Evolutionary conservation across 2,329 filamentous ascomycete species (phyloP), one percentile per base, ranked within the genome.

Genomic region (Fusarium miscanthi): DNA sequence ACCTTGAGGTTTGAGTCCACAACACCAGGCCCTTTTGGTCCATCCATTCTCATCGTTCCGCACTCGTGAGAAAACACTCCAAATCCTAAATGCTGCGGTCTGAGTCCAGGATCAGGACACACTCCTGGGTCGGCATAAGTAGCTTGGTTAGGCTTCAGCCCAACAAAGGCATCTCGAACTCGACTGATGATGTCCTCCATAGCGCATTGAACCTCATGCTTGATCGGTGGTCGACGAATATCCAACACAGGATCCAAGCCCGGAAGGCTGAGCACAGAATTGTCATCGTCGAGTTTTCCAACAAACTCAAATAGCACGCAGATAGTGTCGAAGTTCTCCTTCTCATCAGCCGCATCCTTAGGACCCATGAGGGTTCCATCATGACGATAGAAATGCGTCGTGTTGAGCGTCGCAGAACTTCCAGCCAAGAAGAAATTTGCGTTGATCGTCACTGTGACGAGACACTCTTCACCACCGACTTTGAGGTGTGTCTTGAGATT

Each of bases 1-100:
- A 74, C 66, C 42, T 69, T 63, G 4, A 74, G 46, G 7, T 74
- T 25, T 0, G 45, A 27, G 16, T 74, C 67, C 0, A 74, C 71
- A 0, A 73, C 70, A 0, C 71, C 71, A 7, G 37, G 2, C 0
- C 60, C 45, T 0, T 57, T 49, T 0, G 70, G 70, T 0, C 67
- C 62, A 25, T 69, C 70, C 71, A 74, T 74, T 8, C 71, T 49
- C 71, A 74, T 74, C 0, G 71, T 74, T 30, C 71, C 71, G 2
- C 70, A 62, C 13, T 74, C 71, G 9, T 74, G 70, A 4, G 70
- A 73, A 11, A 74, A 74, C 1, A 74, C 71, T 0, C 71, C 71
- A 1, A 74, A 74, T 0, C 71, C 71, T 21, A 74, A 2, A 30
- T 74, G 71, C 21, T 74, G 71, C 0, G 71, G 70, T 1, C 70